These are phyloP conservation scores for Trichophyton rubrum DNA, from an alignment of 2,329 filamentous ascomycete species.

Conservation along the genomic window DNA sequence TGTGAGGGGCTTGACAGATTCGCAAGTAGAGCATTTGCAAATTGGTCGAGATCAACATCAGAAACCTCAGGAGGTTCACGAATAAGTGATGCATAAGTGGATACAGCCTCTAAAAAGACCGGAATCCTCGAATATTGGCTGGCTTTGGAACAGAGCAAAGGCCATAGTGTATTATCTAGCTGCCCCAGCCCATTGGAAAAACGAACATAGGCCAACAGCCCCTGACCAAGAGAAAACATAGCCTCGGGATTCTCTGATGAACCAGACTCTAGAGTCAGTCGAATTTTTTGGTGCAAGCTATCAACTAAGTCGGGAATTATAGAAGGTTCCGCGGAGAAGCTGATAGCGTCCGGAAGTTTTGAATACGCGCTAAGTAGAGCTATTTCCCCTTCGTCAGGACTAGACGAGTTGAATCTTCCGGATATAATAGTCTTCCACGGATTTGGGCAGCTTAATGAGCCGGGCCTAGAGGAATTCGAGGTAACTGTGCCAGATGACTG, in stretches of 20 bases:
- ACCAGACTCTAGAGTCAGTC: constrained; percentile 51
- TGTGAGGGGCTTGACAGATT: constrained; percentile 69
- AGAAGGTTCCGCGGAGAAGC: constrained; percentile 47
- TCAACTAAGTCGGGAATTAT: constrained; percentile 55
- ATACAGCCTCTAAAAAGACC: constrained; percentile 53
- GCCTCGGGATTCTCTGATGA: constrained; percentile 49
- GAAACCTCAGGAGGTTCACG: constrained; percentile 25
- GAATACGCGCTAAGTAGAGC: constrained; percentile 57
- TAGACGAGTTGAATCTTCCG: constrained; percentile 47
- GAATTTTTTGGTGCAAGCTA: constrained; percentile 52
- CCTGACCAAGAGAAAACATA: constrained; percentile 62
- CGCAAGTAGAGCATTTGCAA: constrained; percentile 53
- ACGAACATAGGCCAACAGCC: constrained; percentile 59
- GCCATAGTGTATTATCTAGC: constrained; percentile 50
- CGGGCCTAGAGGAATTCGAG: constrained; percentile 29
- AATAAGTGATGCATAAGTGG: constrained; percentile 36
- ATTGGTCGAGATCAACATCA: constrained; percentile 46
- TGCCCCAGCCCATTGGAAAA: constrained; percentile 49
- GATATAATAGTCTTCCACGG: constrained; percentile 61
- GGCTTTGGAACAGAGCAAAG: constrained; percentile 53
- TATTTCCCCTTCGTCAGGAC: constrained; percentile 43
- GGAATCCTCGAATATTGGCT: constrained; percentile 52
- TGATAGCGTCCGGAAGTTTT: constrained; percentile 48
- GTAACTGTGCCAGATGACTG: constrained; percentile 40
- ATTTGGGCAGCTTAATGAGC: constrained; percentile 30